Base-by-base conservation (phyloP, 2,329 filamentous ascomycete genomes). In the Knufia petricola region DNA sequence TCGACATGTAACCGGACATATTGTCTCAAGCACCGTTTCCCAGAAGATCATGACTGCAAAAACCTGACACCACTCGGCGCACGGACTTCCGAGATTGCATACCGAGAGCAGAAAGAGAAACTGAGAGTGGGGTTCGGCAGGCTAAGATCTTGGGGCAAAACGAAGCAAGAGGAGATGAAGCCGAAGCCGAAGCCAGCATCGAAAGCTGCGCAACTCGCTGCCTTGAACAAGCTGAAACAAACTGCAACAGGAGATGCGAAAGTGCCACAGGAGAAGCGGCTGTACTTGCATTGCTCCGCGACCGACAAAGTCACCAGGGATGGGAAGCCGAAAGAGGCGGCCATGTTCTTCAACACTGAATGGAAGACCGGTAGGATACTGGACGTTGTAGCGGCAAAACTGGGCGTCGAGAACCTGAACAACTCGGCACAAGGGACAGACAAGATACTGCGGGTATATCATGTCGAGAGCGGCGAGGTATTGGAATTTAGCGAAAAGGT, bases 221-320 rank as follows among this genome's bases (percentile, higher is more conserved):
- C 84, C 4, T 73, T 90, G 4, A 87, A 87, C 54, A 79, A 77
- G 8, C 71, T 98, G 36, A 95, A 95, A 70, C 84, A 84, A 63
- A 81, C 77, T 0, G 90, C 92, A 2, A 95, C 95, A 69, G 94
- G 94, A 1, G 90, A 96, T 55, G 80, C 81, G 8, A 90, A 87
- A 59, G 67, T 95, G 0, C 74, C 87, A 0, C 65, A 73, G 0
- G 87, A 95, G 55, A 94, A 94, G 70, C 73, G 92, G n/a, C 69
- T 98, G 1, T 96, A 96, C 62, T 62, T 98, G 1, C 82, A 85
- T 62, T 86, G 95, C 15, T 90, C 96, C 63, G 92, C 90, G 0
- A 87, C 89, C 60, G 85, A 86, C 8, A 51, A 53, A 3, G 85
- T 87, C 59, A 94, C 87, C 0, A 83, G 88, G 1, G 85, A 81